Evolutionary conservation across 2,329 filamentous ascomycete genomes (phyloP).

Genomic region (Microdochium bolleyi): DNA sequence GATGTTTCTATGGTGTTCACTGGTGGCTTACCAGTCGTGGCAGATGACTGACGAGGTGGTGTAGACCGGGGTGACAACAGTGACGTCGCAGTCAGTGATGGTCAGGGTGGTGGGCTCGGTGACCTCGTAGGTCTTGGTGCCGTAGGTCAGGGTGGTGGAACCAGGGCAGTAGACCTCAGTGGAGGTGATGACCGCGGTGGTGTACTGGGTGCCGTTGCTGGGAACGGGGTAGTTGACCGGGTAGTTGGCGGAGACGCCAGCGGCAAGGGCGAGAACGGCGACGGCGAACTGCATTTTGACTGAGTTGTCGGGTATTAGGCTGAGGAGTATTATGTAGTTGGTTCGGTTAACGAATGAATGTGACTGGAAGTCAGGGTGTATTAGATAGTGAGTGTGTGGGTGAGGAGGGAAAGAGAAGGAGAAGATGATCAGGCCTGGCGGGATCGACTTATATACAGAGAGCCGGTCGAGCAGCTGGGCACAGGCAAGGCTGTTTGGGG

Average conservation of each 20-base stretch:
- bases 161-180: constrained; percentile 68
- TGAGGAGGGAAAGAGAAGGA: constrained; percentile 33
- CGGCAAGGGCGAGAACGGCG: constrained; percentile 43
- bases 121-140: constrained; percentile 60
- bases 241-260: constrained; percentile 29
- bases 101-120: constrained; percentile 62
- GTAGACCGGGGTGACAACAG: constrained; percentile 50
- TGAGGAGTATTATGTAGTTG: constrained; percentile 18
- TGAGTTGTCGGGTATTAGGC: constrained; percentile 34
- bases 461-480: constrained; percentile 8
- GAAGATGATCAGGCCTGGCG: constrained; percentile 26
- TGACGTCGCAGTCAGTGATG: constrained; percentile 67
- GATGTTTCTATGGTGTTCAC: background rate
- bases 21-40: constrained; percentile 41
- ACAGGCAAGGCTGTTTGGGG: constrained; percentile 11
- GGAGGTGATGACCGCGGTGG: constrained; percentile 60
- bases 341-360: constrained; percentile 44
- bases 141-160: constrained; percentile 56
- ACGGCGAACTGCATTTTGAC: constrained; percentile 59
- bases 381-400: constrained; percentile 38
- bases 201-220: constrained; percentile 41
- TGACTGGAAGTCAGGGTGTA: constrained; percentile 48
- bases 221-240: constrained; percentile 5
- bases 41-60: constrained; percentile 44
- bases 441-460: constrained; percentile 38